These are phyloP conservation scores for Geotrichum cucujoidarum DNA, from an alignment of 1,139 yeast genomes.

Conservation along the genomic window DNA sequence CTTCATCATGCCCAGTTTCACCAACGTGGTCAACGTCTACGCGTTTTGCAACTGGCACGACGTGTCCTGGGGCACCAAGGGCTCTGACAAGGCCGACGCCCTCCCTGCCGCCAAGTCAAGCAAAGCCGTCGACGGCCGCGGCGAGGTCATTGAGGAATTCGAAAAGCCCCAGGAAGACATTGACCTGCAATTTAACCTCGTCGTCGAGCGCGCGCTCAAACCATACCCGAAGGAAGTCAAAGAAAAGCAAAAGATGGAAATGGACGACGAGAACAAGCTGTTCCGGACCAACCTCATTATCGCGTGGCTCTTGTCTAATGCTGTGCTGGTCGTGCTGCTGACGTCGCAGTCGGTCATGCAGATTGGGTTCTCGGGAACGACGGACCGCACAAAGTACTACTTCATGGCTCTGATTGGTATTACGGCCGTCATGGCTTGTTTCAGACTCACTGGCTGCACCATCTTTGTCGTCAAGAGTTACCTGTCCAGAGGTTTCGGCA, in stretches of 20 bases:
- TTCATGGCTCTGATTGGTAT: slow-evolving; percentile 73
- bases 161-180: slow-evolving; percentile 69
- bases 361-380: slow-evolving; percentile 36
- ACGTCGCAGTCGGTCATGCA: slow-evolving; percentile 34
- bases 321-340: slow-evolving; percentile 65
- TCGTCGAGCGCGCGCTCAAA: slow-evolving; percentile 42
- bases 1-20: slow-evolving; percentile 81
- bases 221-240: slow-evolving; percentile 40
- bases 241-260: slow-evolving; percentile 32
- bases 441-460: slow-evolving; percentile 65
- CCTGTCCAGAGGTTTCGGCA: slow-evolving; percentile 23
- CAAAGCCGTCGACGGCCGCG: slow-evolving; percentile 60
- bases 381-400: slow-evolving; percentile 48
- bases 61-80: slow-evolving; percentile 98
- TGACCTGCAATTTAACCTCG: slow-evolving; percentile 44
- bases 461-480: slow-evolving; percentile 49
- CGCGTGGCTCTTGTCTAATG: slow-evolving; percentile 74
- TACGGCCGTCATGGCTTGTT: slow-evolving; percentile 72
- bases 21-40: slow-evolving; percentile 68
- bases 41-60: slow-evolving; percentile 96
- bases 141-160: slow-evolving; percentile 64
- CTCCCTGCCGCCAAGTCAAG: slow-evolving; percentile 50
- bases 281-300: slow-evolving; percentile 79
- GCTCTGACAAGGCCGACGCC: slow-evolving; percentile 61
- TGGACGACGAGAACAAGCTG: slow-evolving; percentile 58